A percentile compares a stretch with the other conserved stretches of the same genome.
Evolutionary conservation across 257 asterid species (phyloP).

Genomic region (Solanum medicagineum): DNA sequence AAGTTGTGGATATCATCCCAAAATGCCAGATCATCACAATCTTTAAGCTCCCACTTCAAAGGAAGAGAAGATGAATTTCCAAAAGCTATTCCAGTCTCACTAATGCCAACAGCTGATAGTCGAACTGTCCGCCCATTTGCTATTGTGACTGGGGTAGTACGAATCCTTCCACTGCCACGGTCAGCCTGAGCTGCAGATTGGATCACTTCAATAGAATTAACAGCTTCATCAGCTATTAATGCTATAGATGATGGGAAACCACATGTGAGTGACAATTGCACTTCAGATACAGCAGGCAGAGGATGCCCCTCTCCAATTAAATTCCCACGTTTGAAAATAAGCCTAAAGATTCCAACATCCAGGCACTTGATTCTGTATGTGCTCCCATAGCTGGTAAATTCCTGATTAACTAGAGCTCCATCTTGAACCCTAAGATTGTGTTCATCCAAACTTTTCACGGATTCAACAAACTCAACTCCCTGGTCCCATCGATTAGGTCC

Average conservation of each 20-base stretch:
- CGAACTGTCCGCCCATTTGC: slow-evolving; percentile 83
- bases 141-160: slow-evolving; percentile 52
- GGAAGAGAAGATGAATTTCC: slow-evolving; percentile 78
- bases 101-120: slow-evolving; percentile 66
- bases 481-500: slow-evolving; percentile 83
- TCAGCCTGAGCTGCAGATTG: slow-evolving; percentile 58
- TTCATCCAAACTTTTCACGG: slow-evolving; percentile 33
- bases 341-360: slow-evolving; percentile 50
- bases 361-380: slow-evolving; percentile 59
- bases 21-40: slow-evolving; percentile 55
- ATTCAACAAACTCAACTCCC: slow-evolving; percentile 58
- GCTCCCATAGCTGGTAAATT: slow-evolving; percentile 30
- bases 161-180: slow-evolving; percentile 49
- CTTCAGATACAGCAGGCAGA: slow-evolving; percentile 73
- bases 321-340: slow-evolving; percentile 73
- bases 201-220: slow-evolving; percentile 40
- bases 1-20: slow-evolving; percentile 37
- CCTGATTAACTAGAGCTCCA: slow-evolving; percentile 18
- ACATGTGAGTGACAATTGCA: slow-evolving; percentile 45
- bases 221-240: slow-evolving; percentile 58
- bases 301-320: slow-evolving; percentile 62
- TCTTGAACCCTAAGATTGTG: slow-evolving; percentile 17
- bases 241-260: slow-evolving; percentile 63
- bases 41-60: slow-evolving; percentile 57
- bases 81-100: slow-evolving; percentile 62